Conservation (phyloP, 192 early-diverging fungal genomes). For the Diversispora epigaea region DNA sequence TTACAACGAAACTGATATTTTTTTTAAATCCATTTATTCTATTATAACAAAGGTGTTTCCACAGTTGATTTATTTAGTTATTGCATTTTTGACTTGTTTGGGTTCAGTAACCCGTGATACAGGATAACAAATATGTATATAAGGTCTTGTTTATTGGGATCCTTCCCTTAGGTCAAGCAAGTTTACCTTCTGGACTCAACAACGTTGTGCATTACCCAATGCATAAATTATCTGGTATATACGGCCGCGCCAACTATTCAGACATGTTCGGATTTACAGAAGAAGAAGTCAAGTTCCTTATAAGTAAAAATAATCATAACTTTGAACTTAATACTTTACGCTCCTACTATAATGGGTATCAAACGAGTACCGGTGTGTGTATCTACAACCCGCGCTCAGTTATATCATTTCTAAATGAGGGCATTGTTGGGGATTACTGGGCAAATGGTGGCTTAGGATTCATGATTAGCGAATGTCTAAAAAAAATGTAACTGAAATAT, state of each 20-base stretch:
- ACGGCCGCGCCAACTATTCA: background rate
- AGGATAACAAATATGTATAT: background rate
- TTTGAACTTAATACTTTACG: background rate
- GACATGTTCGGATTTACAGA: slow-evolving; percentile 22
- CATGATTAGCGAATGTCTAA: background rate
- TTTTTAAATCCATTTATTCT: slow-evolving; percentile 25
- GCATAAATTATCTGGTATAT: background rate
- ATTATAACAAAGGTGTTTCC: slow-evolving; percentile 9
- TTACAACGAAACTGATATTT: background rate
- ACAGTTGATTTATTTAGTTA: too few species aligned
- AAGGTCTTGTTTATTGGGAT: slow-evolving; percentile 14
- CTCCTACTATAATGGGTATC: slow-evolving; percentile 10
- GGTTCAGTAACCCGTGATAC: background rate
- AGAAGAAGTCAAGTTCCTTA: background rate
- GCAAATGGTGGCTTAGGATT: background rate
- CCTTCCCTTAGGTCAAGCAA: slow-evolving; percentile 1
- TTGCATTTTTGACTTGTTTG: too few species aligned
- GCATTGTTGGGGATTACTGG: background rate
- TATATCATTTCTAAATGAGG: background rate
- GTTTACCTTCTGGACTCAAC: slow-evolving; percentile 5
- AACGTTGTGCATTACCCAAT: slow-evolving; percentile 7
- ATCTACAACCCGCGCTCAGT: slow-evolving; percentile 25
- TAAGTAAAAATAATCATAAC: background rate
- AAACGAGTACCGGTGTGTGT: background rate
- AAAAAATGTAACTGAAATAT: slow-evolving; percentile 1